Evolutionary conservation across 176 grass and related monocot species (phyloP).

Genomic region (Elaeis guineensis): DNA sequence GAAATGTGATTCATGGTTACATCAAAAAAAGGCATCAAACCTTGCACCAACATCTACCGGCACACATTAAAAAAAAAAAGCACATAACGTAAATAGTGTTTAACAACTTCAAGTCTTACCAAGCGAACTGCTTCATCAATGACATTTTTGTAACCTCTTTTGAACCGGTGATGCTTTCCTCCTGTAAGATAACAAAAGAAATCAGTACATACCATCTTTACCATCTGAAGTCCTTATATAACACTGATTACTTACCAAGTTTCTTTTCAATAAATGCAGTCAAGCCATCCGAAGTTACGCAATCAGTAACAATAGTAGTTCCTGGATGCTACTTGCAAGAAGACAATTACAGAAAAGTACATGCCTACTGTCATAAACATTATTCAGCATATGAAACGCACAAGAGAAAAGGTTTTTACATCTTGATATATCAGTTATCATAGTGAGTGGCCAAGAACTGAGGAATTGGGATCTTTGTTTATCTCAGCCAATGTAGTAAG

Average conservation of each 20-base stretch:
- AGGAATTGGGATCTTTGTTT: too few species aligned
- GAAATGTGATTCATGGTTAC: too few species aligned
- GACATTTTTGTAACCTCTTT: slow-evolving; percentile 94
- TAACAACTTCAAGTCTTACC: slow-evolving; percentile 41
- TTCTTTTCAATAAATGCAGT: slow-evolving; percentile 91
- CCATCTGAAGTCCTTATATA: too few species aligned
- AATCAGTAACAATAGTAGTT: slow-evolving; percentile 92
- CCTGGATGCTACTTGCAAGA: slow-evolving; percentile 63
- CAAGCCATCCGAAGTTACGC: slow-evolving; percentile 91
- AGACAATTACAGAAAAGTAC: slow-evolving; percentile 17
- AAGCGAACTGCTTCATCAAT: slow-evolving; percentile 93
- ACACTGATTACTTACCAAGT: slow-evolving; percentile 44
- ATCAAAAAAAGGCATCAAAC: too few species aligned
- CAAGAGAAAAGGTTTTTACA: too few species aligned
- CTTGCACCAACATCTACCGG: too few species aligned
- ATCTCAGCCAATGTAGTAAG: too few species aligned
- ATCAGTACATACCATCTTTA: slow-evolving; percentile 2
- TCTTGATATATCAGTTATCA: too few species aligned
- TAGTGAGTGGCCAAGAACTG: too few species aligned
- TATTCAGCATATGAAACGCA: too few species aligned
- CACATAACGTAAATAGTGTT: background rate
- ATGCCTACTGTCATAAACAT: background rate
- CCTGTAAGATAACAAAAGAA: slow-evolving; percentile 42
- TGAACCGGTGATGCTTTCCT: slow-evolving; percentile 95
- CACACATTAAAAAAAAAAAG: too few species aligned